Conservation (phyloP, 106 monocot genomes). For the Cymbidium sinense region DNA sequence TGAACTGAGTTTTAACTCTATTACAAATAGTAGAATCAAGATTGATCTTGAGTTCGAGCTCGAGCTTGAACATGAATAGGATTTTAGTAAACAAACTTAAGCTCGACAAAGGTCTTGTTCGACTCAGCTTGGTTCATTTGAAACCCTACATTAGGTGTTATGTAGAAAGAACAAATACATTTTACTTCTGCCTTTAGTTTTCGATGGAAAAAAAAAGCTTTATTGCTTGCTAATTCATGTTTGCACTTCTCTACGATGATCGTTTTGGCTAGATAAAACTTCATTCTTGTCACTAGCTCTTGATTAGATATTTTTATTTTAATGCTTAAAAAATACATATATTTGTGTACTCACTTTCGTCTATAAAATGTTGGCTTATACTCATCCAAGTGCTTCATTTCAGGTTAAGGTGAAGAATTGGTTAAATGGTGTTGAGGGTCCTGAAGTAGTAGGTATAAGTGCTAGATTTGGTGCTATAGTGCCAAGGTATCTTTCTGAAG, state of each 20-base stretch:
- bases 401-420: conserved; percentile 84
- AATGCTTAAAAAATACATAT: background rate
- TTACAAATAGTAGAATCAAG: no score
- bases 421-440: conserved; percentile 63
- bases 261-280: background rate
- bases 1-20: no score
- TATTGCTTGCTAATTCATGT: background rate
- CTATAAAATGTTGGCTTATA: background rate
- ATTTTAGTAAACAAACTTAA: no score
- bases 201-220: background rate
- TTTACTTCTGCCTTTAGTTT: background rate
- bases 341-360: background rate
- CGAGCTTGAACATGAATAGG: no score
- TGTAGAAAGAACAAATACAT: background rate
- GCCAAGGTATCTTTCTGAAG: conserved; percentile 46
- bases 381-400: conserved; percentile 4
- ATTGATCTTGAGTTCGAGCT: no score
- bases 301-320: background rate
- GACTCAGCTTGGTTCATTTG: no score
- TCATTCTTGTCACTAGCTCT: background rate
- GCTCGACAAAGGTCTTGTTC: no score
- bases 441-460: conserved; percentile 62
- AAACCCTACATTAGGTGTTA: background rate
- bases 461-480: conserved; percentile 77
- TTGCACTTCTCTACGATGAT: background rate